Conservation (phyloP, 1,139 yeast genomes). For the Taphrina deformans region DNA sequence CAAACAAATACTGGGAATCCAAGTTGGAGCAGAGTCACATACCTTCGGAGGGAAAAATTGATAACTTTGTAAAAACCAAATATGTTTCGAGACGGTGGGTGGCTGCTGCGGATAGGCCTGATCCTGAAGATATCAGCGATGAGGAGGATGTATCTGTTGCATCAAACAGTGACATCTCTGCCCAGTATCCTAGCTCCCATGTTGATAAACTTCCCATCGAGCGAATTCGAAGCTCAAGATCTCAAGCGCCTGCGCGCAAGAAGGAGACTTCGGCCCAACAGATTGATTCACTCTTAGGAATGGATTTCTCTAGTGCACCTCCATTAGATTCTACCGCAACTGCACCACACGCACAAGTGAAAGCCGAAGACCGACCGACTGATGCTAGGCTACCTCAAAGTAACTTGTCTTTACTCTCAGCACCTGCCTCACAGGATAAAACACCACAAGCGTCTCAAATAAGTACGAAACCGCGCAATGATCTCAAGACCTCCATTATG, state of each 20-base stretch:
- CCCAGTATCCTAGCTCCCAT: slow-evolving; percentile 37
- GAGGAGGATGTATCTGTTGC: slow-evolving; percentile 27
- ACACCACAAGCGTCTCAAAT: slow-evolving; percentile 36
- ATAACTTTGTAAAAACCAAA: slow-evolving; percentile 84
- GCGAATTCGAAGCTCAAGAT: slow-evolving; percentile 36
- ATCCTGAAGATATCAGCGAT: slow-evolving; percentile 51
- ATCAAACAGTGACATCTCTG: not conserved
- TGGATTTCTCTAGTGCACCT: slow-evolving; percentile 43
- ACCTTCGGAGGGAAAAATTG: slow-evolving; percentile 82
- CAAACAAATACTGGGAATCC: slow-evolving; percentile 78
- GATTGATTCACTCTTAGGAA: slow-evolving; percentile 43
- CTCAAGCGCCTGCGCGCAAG: slow-evolving; percentile 17
- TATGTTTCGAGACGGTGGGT: slow-evolving; percentile 91
- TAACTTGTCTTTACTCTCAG: slow-evolving; percentile 22
- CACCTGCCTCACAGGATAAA: not conserved
- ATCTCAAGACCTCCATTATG: slow-evolving; percentile 83
- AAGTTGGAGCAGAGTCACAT: slow-evolving; percentile 67
- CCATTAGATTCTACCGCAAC: slow-evolving; percentile 38
- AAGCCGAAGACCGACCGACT: slow-evolving; percentile 21
- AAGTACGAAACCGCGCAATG: slow-evolving; percentile 53
- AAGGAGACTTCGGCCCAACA: slow-evolving; percentile 31
- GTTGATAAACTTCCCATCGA: not conserved
- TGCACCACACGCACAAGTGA: slow-evolving; percentile 32
- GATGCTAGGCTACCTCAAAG: not conserved
- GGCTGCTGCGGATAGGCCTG: slow-evolving; percentile 55